A percentile compares a stretch with the other conserved stretches of the same genome.
Evolutionary conservation across 495 filamentous ascomycete species (phyloP).

Genomic region (Bacidia gigantensis): DNA sequence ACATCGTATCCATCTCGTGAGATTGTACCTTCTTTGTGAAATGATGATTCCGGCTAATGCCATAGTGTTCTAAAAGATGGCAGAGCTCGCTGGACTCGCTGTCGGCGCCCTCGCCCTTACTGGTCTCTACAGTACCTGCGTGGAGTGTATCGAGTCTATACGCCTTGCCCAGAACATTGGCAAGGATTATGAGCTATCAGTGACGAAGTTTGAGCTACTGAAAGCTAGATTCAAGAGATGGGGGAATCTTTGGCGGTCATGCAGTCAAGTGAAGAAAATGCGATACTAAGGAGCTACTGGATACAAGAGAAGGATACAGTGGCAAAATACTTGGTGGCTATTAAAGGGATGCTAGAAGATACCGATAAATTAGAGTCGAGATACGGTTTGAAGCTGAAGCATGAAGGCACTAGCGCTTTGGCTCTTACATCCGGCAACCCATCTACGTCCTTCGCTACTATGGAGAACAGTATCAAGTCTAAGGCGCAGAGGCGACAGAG

Average conservation of each 20-base stretch:
- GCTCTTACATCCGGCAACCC: too few species aligned
- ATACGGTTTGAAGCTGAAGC: constrained; percentile 9
- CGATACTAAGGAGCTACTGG: too few species aligned
- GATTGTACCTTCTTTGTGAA: too few species aligned
- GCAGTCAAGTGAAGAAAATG: too few species aligned
- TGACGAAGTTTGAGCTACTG: constrained; percentile 20
- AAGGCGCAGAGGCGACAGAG: background rate
- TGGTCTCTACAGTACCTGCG: constrained; percentile 17
- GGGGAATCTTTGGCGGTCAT: constrained; percentile 8
- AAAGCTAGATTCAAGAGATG: constrained; percentile 20
- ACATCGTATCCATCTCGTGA: too few species aligned
- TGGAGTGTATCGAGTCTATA: constrained; percentile 17
- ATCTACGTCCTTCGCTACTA: too few species aligned
- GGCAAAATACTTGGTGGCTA: background rate
- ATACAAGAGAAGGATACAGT: constrained; percentile 9
- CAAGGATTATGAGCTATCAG: constrained; percentile 20
- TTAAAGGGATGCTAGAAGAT: constrained; percentile 1
- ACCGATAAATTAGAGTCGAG: background rate
- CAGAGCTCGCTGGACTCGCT: constrained; percentile 7
- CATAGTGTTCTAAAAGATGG: constrained; percentile 8
- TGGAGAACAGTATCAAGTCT: too few species aligned
- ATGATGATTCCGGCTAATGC: too few species aligned
- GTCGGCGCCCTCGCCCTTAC: constrained; percentile 14
- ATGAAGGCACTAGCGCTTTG: too few species aligned
- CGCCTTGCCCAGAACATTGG: constrained; percentile 12